Base-by-base conservation (phyloP, 768 basidiomycete species). In the Boletus edulis region DNA sequence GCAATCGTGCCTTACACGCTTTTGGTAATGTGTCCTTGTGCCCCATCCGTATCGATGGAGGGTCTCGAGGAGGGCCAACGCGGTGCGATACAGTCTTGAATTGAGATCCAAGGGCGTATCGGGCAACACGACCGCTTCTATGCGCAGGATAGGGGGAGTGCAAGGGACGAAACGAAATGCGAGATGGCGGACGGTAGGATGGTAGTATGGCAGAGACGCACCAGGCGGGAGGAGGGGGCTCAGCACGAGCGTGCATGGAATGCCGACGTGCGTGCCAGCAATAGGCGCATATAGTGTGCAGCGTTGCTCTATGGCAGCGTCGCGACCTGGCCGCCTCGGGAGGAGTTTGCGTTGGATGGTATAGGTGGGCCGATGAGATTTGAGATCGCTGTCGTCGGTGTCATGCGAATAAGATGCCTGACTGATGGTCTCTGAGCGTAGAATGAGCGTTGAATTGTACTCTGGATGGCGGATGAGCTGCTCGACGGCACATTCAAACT, bases 31-130 rank as follows among this genome's bases (percentile, higher is more conserved):
- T 3, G 83, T 86, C 65, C 88, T 67, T 4, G 81, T 80, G 3
- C 95, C 94, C 83, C 86, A 91, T n/a, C 89, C 87, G 62, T 96
- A 91, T n/a, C 91, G 82, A 67, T 91, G 87, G 17, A 94, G 66
- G 1, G 89, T 84, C 56, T 94, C 91, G 12, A 97, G 79, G 22
- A 98, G 81, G 0, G 86, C 81, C 20, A 94, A 74, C 34, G 84
- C 85, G 0, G 93, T 97, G 29, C 94, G 83, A 61, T 89, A 90
- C 2, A 96, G 73, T 15, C 95, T 75, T 8, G 84, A 82, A 57
- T 80, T 76, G 0, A 74, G 71, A 60, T 85, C 82, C 0, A 74
- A 74, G 0, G 82, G 74, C 10, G 74, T 71, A 10, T 58, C 60
- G 18, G 81, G 78, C n/a, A 91, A 62, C 13, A 64, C 18, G 54